Base-by-base conservation (phyloP, 1,284 basidiomycete genomes). In the Leccinum subspadiceum region DNA sequence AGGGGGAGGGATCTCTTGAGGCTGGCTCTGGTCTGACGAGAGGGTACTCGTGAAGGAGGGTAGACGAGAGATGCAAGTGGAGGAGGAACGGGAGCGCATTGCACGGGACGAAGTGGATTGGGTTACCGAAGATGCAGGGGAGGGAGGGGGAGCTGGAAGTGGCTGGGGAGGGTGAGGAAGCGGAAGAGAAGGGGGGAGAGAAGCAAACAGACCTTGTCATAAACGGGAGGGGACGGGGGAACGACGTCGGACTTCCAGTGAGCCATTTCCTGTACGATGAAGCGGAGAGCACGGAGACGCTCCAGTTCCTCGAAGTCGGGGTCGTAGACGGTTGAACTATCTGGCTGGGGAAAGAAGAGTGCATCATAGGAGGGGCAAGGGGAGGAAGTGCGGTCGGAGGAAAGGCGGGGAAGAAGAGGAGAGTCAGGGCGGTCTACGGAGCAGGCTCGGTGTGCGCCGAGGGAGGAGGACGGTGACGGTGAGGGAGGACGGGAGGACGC, bases 1-100 rank as follows among this genome's bases (percentile, higher is more conserved):
- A 0, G 73, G 73, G 0, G 70, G 60, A 17, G 66, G 70, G 1
- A 62, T 53, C 15, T 72, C 73, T 44, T 65, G 72, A 0, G 69
- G 63, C 2, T 68, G 65, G 33, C 72, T 75, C 44, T 75, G 73
- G 6, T 72, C 70, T 0, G 73, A 75, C 1, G 73, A 73, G 60
- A 72, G 72, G 5, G 70, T 72, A 31, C 70, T 74, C 0, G 70
- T 73, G 60, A 72, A 74, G 0, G 70, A 72, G 10, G 73, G 73
- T 0, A 72, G 66, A 51, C 73, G 72, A 2, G 70, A 75, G 1
- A 72, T 74, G 48, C 70, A 61, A 26, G 57, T 72, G 0, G 70
- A 75, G 0, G 73, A 75, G 0, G 70, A 75, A 12, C 73, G 73
- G 0, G 73, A 75, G 12, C 70, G 71, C 54, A 73, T 15, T 1